Evolutionary conservation across 2,329 filamentous ascomycete genomes (phyloP).

Genomic region (Aquanectria penicillioides): DNA sequence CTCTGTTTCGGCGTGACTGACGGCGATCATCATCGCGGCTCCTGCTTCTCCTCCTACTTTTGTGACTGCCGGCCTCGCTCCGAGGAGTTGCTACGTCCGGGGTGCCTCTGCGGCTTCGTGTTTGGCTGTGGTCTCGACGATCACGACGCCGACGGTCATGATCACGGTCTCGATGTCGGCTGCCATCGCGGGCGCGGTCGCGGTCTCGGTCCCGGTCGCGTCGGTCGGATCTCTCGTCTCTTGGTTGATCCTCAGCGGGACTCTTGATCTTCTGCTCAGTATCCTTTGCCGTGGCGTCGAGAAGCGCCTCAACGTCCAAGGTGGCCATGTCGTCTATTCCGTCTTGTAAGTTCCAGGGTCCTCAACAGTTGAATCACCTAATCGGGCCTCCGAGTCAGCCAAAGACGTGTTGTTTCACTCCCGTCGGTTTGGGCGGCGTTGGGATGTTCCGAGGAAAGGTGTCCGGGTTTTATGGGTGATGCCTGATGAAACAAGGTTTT

Average conservation of each 20-base stretch:
- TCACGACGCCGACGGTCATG: constrained; percentile 60
- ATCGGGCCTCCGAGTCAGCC: constrained; percentile 15
- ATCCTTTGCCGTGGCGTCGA: constrained; percentile 82
- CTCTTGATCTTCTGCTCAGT: constrained; percentile 58
- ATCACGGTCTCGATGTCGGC: constrained; percentile 64
- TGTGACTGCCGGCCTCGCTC: constrained; percentile 82
- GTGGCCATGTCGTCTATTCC: constrained; percentile 54
- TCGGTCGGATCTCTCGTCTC: constrained; percentile 53
- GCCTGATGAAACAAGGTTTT: constrained; percentile 38
- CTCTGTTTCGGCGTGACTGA: constrained; percentile 77
- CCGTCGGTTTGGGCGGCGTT: constrained; percentile 13
- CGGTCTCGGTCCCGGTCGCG: constrained; percentile 66
- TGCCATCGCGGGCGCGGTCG: constrained; percentile 65
- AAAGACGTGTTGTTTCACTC: constrained; percentile 17
- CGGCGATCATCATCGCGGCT: constrained; percentile 81
- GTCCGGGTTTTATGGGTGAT: constrained; percentile 23
- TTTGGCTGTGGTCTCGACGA: constrained; percentile 66
- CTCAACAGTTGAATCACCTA: constrained; percentile 16
- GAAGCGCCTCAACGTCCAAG: constrained; percentile 86
- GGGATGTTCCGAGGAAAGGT: constrained; percentile 25
- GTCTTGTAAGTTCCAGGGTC: constrained; percentile 24
- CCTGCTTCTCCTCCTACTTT: constrained; percentile 82
- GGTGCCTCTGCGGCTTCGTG: constrained; percentile 57
- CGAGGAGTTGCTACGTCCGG: constrained; percentile 72
- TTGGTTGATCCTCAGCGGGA: constrained; percentile 63